Percentiles rank a stretch among this genome's conserved stretches.
phyloP scores from a whole-genome alignment of 495 filamentous ascomycete genomes.

The Podospora pseudoanserina region DNA sequence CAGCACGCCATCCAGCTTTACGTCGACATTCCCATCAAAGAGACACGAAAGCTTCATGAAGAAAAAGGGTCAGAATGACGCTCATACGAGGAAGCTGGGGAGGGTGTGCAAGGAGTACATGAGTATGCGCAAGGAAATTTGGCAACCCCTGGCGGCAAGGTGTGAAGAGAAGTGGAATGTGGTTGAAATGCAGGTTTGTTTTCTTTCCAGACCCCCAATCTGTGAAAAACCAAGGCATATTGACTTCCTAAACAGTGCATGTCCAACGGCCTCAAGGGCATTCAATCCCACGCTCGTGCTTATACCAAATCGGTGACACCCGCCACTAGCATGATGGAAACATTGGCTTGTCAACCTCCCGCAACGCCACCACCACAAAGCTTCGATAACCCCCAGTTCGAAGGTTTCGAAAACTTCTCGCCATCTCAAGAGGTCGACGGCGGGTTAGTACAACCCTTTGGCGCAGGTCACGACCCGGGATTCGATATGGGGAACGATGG shows the following conservation, averaged over 20 bases:
- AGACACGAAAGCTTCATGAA: conserved; percentile 72
- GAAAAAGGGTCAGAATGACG: conserved; percentile 59
- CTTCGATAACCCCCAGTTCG: no score
- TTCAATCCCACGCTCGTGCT: conserved; percentile 51
- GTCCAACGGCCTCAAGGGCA: conserved; percentile 56
- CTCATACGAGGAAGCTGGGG: conserved; percentile 64
- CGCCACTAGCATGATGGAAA: no score
- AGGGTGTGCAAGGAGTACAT: conserved; percentile 64
- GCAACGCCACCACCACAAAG: no score
- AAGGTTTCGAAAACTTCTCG: no score
- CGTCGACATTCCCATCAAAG: conserved; percentile 36
- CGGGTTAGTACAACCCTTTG: no score
- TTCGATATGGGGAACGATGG: no score
- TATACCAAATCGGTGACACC: conserved; percentile 23
- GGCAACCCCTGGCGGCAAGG: conserved; percentile 57
- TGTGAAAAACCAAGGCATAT: neutral
- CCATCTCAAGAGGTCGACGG: no score
- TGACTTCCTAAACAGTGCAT: conserved; percentile 42
- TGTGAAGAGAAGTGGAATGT: conserved; percentile 67
- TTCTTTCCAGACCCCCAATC: neutral
- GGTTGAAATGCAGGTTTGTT: conserved; percentile 65
- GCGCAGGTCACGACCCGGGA: no score
- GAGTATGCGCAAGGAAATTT: conserved; percentile 66
- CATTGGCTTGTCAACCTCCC: no score
- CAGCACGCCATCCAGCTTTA: neutral